Evolutionary conservation across 208 protist genomes (phyloP), one percentile per base, ranked within the genome.

Genomic region (Crithidia expoeki): DNA sequence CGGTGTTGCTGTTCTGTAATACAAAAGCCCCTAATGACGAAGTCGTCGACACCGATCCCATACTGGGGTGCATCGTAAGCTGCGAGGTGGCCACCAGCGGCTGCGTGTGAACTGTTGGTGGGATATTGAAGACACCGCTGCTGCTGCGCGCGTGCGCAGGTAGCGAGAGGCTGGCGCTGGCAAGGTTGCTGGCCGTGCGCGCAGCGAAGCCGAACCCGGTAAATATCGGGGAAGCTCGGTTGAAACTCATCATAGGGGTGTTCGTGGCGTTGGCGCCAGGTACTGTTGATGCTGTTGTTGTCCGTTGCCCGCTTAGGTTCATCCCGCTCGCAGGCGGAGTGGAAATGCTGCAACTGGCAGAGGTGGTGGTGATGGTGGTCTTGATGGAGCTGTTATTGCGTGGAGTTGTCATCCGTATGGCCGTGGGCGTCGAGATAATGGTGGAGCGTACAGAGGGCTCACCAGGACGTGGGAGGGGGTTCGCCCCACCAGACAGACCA

Each of bases 21-120:
- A 67, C 63, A 46, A 76, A 76, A 0, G 63, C 72, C 1, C 72
- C 57, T 63, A 76, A 66, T 14, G 72, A 76, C 3, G 72, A 76
- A 11, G 60, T 50, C 14, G 72, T 65, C 23, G 63, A 61, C 25
- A 36, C 25, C 0, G 71, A 70, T 16, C 16, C 30, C 17, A 30
- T 40, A 38, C 51, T 64, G 50, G 33, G 60, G 32, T 55, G 53
- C 0, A 25, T 46, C 7, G 32, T 23, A 16, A 57, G 61, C 61
- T 46, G 61, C 23, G 70, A 57, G 42, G 40, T 34, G n/a, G 33
- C 33, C 0, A 52, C 36, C 36, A 64, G 21, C 42, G 71, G 65
- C 17, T 47, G 62, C 46, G 30, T 40, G 10, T n/a, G 44, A 0
- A 32, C 28, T n/a, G 52, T 32, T 11, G 49, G n/a, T 0, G 55